Percentiles rank a stretch among this genome's conserved stretches.
phyloP scores from a whole-genome alignment of 139 green algal species.

The Closterium sp. region DNA sequence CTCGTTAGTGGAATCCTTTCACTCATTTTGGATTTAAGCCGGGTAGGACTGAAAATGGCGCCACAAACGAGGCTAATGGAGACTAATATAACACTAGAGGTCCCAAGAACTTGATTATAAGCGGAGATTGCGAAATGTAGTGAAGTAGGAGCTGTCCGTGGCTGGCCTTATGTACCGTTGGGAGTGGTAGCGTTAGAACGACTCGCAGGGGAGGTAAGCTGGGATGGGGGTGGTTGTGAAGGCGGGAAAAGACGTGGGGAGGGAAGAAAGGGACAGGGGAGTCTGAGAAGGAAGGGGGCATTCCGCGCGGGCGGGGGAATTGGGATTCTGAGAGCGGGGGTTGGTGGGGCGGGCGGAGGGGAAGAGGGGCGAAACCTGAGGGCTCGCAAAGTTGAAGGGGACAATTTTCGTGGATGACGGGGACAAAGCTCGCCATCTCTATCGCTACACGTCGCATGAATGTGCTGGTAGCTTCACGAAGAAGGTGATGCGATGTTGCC shows the following conservation, averaged over 20 bases:
- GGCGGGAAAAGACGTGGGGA: background rate
- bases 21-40: too few species aligned
- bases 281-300: background rate
- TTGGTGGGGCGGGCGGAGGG: background rate
- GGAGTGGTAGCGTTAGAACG: background rate
- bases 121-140: too few species aligned
- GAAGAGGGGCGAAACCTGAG: too few species aligned
- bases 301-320: background rate
- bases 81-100: too few species aligned
- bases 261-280: background rate
- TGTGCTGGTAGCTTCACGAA: background rate
- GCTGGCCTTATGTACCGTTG: too few species aligned
- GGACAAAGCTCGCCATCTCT: background rate
- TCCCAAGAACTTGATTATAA: too few species aligned
- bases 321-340: background rate
- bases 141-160: too few species aligned
- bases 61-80: too few species aligned
- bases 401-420: background rate
- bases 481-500: too few species aligned
- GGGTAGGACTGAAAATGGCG: too few species aligned
- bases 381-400: too few species aligned
- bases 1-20: too few species aligned
- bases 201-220: background rate
- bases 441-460: background rate
- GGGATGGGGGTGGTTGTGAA: background rate